Conservation (phyloP, 257 asterid species). For the Nicotiana knightiana region DNA sequence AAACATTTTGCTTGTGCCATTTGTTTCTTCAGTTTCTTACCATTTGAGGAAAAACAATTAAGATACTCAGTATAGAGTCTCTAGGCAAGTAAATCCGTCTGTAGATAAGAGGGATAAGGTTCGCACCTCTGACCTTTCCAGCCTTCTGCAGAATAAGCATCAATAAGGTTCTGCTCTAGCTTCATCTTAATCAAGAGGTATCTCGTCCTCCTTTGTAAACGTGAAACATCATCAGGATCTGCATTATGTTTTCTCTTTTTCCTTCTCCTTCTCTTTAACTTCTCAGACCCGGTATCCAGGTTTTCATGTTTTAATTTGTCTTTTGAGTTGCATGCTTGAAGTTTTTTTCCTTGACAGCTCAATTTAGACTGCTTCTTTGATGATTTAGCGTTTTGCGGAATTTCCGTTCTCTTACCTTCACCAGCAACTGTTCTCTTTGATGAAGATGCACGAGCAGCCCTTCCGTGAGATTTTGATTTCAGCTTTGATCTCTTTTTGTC, state of each 20-base stretch:
- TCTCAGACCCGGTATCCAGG: slow-evolving; percentile 28
- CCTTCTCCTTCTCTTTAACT: slow-evolving; percentile 39
- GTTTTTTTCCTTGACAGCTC: slow-evolving; percentile 29
- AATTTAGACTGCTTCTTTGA: slow-evolving; percentile 37
- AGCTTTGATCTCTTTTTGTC: slow-evolving; percentile 36
- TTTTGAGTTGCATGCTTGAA: slow-evolving; percentile 11
- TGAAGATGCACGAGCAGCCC: slow-evolving; percentile 23
- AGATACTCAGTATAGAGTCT: not conserved
- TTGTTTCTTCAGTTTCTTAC: not conserved
- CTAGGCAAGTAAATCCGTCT: slow-evolving; percentile 6
- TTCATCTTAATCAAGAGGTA: slow-evolving; percentile 77
- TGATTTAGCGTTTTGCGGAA: slow-evolving; percentile 38
- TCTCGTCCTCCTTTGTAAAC: slow-evolving; percentile 84
- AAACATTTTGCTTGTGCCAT: not conserved
- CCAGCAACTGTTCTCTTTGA: slow-evolving; percentile 27
- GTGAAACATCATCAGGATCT: slow-evolving; percentile 79
- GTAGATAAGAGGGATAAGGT: slow-evolving; percentile 4
- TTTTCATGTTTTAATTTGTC: slow-evolving; percentile 23
- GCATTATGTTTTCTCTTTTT: slow-evolving; percentile 43
- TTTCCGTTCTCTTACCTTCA: slow-evolving; percentile 32
- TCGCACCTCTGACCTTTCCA: slow-evolving; percentile 99
- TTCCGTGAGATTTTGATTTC: slow-evolving; percentile 27
- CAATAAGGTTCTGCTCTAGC: slow-evolving; percentile 92
- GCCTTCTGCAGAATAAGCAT: slow-evolving; percentile 94
- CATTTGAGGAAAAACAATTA: slow-evolving; percentile 3